Percentiles rank a stretch among this genome's conserved stretches.
Conservation (phyloP, 1,284 basidiomycete species). For the Ceratorhiza oryzae-sativae region DNA sequence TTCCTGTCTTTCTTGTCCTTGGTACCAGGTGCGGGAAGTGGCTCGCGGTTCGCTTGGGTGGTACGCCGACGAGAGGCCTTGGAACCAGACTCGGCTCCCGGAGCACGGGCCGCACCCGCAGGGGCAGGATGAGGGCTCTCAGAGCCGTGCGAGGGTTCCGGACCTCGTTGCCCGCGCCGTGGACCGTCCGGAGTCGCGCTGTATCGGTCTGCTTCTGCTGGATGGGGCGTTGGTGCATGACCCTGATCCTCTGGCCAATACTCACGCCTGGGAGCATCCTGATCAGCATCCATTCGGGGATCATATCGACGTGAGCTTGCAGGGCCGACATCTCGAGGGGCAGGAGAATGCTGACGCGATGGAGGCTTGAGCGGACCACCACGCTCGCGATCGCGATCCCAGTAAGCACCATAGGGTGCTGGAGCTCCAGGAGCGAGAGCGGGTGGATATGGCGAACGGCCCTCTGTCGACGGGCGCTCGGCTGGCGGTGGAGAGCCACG, state of each 20-base stretch:
- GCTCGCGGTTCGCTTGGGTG: background rate
- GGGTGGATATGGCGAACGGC: conserved; percentile 31
- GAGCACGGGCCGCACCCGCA: background rate
- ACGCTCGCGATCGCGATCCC: conserved; percentile 55
- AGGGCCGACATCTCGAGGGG: conserved; percentile 22
- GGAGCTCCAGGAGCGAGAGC: background rate
- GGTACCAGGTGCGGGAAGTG: conserved; percentile 46
- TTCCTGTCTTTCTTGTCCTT: conserved; percentile 58
- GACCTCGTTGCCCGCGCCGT: conserved; percentile 9
- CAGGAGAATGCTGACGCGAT: conserved; percentile 37
- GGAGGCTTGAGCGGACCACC: conserved; percentile 41
- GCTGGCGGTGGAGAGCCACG: conserved; percentile 25
- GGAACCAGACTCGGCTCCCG: background rate
- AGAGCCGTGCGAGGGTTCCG: conserved; percentile 19
- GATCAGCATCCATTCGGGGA: conserved; percentile 49
- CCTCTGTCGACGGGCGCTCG: conserved; percentile 27
- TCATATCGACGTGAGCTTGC: conserved; percentile 49
- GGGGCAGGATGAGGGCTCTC: conserved; percentile 28
- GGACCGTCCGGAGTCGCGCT: conserved; percentile 31
- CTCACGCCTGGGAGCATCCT: conserved; percentile 44
- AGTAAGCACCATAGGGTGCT: conserved; percentile 47
- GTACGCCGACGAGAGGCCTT: conserved; percentile 10
- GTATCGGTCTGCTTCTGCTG: conserved; percentile 28
- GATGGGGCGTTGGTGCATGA: conserved; percentile 9
- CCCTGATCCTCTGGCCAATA: conserved; percentile 40